phyloP scores from a whole-genome alignment of 305 asterid genomes.

The Rubia balearica region DNA sequence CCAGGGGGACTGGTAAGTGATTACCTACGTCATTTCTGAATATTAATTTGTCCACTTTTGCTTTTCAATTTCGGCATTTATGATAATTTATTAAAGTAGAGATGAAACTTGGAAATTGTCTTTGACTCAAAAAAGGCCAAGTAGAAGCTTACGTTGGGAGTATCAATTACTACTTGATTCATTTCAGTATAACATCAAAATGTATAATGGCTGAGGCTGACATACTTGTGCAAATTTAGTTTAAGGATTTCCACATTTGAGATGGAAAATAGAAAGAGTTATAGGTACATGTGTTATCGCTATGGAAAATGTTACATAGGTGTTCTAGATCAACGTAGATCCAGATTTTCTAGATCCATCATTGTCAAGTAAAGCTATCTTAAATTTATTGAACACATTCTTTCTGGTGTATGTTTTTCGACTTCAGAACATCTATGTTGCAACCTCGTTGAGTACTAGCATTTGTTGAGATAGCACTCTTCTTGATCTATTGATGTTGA shows the following conservation, averaged over 20 bases:
- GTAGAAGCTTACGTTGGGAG: neutral
- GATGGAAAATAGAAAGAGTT: neutral
- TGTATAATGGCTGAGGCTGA: neutral
- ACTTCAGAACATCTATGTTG: neutral
- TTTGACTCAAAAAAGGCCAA: neutral
- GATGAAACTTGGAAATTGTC: neutral
- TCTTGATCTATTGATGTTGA: conserved; percentile 58
- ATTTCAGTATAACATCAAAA: neutral
- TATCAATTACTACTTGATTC: neutral
- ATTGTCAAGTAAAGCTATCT: neutral
- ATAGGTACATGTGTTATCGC: neutral
- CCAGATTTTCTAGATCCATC: neutral
- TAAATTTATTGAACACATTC: neutral
- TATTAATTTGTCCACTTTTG: neutral
- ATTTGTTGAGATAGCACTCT: conserved; percentile 46
- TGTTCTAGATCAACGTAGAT: neutral
- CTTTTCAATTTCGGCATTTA: neutral
- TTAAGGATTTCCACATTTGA: neutral
- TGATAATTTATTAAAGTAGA: neutral
- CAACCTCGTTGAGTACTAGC: neutral
- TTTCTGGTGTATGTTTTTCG: neutral
- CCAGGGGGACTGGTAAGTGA: conserved; percentile 5
- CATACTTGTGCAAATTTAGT: neutral
- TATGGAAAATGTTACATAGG: neutral
- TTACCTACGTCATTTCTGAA: neutral